Conservation (phyloP, 495 filamentous ascomycete genomes). For the Aspergillus incahuasiensis region DNA sequence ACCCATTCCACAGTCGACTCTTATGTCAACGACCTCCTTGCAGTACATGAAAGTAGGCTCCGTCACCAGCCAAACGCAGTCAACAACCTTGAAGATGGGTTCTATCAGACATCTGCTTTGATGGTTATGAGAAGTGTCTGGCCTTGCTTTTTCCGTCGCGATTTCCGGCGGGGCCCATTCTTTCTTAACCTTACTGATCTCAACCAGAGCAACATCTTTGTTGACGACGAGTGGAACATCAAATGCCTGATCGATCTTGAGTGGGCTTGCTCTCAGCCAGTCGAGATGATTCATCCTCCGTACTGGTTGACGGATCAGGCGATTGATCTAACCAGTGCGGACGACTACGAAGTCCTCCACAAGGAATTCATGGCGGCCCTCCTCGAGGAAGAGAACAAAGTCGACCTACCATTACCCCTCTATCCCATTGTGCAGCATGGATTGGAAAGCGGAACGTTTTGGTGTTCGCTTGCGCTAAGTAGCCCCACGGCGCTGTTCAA, state of each 20-base stretch:
- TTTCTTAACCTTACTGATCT: conserved; percentile 26
- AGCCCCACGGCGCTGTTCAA: conserved; percentile 18
- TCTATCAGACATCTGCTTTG: conserved; percentile 24
- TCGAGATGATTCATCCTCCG: conserved; percentile 30
- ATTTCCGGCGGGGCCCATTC: conserved; percentile 23
- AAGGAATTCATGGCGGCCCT: conserved; percentile 18
- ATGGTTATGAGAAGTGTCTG: conserved; percentile 27
- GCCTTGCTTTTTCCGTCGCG: conserved; percentile 21
- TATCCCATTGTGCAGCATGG: conserved; percentile 15
- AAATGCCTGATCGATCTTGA: conserved; percentile 32
- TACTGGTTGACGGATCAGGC: conserved; percentile 29
- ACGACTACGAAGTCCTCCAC: conserved; percentile 16
- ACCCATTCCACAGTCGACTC: conserved; percentile 31
- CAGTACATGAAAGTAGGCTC: conserved; percentile 28
- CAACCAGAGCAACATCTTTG: conserved; percentile 30
- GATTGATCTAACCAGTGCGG: conserved; percentile 20
- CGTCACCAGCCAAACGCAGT: conserved; percentile 32
- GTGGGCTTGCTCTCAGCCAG: conserved; percentile 34
- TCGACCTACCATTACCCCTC: neutral
- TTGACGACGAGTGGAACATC: conserved; percentile 26
- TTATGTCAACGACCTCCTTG: conserved; percentile 29
- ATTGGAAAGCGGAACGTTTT: conserved; percentile 22
- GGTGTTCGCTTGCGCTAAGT: conserved; percentile 23
- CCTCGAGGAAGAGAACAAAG: conserved; percentile 13
- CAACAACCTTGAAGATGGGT: conserved; percentile 22